Percentiles rank a stretch among this genome's conserved stretches.
Conservation (phyloP, 805 yeast genomes). For the Lipomyces anomalus region DNA sequence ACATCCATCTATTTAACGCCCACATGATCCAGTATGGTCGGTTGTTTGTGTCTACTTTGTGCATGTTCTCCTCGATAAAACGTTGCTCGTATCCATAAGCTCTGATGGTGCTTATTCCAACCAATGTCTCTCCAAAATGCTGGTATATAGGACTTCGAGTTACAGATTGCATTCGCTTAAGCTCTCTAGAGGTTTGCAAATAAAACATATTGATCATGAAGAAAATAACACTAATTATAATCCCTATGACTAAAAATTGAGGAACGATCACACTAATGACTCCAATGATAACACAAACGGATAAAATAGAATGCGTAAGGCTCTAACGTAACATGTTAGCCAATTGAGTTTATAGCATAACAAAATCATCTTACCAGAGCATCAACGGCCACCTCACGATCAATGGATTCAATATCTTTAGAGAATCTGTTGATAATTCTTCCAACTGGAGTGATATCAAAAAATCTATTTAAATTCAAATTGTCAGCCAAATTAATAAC, state of each 20-base stretch:
- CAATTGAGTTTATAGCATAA: slow-evolving; percentile 34
- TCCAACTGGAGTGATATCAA: slow-evolving; percentile 92
- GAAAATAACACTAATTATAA: slow-evolving; percentile 52
- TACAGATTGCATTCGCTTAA: slow-evolving; percentile 82
- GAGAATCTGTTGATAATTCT: slow-evolving; percentile 95
- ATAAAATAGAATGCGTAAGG: slow-evolving; percentile 15
- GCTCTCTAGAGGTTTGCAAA: slow-evolving; percentile 80
- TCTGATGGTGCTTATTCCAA: slow-evolving; percentile 88
- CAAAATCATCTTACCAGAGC: slow-evolving; percentile 67
- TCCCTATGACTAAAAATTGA: slow-evolving; percentile 62
- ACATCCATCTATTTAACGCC: slow-evolving; percentile 93
- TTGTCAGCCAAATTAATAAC: too few relatives aligned
- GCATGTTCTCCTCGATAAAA: slow-evolving; percentile 73
- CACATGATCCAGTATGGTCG: slow-evolving; percentile 91
- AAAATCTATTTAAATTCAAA: too few relatives aligned
- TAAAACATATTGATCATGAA: slow-evolving; percentile 77
- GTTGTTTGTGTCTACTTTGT: slow-evolving; percentile 75
- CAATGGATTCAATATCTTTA: slow-evolving; percentile 88
- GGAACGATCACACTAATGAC: slow-evolving; percentile 82
- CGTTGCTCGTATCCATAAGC: slow-evolving; percentile 91
- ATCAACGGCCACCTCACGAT: slow-evolving; percentile 81
- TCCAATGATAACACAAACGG: slow-evolving; percentile 58
- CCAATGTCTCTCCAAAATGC: slow-evolving; percentile 88
- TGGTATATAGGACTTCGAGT: slow-evolving; percentile 94
- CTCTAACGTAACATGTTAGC: slow-evolving; percentile 4